Evolutionary conservation across 164 flowering plant genomes (phyloP).

Genomic region (Platanus orientalis): DNA sequence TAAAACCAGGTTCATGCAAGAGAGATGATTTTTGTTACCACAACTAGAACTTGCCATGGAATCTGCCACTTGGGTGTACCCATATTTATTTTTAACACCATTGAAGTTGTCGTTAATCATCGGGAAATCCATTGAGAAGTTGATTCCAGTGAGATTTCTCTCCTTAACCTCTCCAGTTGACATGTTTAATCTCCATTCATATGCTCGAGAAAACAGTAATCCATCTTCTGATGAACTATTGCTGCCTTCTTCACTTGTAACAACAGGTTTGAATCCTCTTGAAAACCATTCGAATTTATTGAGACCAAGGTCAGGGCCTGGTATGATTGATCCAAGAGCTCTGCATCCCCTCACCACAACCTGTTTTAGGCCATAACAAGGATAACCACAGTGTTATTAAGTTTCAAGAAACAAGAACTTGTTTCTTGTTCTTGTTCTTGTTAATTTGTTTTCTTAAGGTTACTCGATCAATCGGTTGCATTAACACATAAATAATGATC

Average conservation of each 20-base stretch:
- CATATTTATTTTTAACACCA: slow-evolving; percentile 42
- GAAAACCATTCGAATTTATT: slow-evolving; percentile 74
- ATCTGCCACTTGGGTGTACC: slow-evolving; percentile 43
- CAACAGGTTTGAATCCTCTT: slow-evolving; percentile 27
- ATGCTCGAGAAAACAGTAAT: slow-evolving; percentile 26
- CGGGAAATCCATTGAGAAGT: slow-evolving; percentile 55
- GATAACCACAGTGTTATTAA: no score
- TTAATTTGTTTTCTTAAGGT: no score
- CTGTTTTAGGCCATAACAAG: no score
- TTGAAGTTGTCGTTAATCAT: slow-evolving; percentile 34
- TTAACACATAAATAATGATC: no score
- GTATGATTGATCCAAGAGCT: slow-evolving; percentile 45
- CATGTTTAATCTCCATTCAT: slow-evolving; percentile 61
- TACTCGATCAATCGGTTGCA: no score
- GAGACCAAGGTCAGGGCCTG: slow-evolving; percentile 65
- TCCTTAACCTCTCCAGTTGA: no score
- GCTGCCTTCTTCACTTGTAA: slow-evolving; percentile 4
- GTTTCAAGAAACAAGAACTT: no score
- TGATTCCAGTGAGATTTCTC: slow-evolving; percentile 33
- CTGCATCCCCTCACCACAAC: slow-evolving; percentile 59
- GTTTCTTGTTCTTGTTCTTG: no score
- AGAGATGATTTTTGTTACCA: slow-evolving; percentile 23
- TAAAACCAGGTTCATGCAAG: neutral
- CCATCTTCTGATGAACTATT: slow-evolving; percentile 15
- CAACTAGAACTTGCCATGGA: slow-evolving; percentile 39